Evolutionary conservation across 2,329 filamentous ascomycete genomes (phyloP).

Genomic region (Didymella keratinophila): DNA sequence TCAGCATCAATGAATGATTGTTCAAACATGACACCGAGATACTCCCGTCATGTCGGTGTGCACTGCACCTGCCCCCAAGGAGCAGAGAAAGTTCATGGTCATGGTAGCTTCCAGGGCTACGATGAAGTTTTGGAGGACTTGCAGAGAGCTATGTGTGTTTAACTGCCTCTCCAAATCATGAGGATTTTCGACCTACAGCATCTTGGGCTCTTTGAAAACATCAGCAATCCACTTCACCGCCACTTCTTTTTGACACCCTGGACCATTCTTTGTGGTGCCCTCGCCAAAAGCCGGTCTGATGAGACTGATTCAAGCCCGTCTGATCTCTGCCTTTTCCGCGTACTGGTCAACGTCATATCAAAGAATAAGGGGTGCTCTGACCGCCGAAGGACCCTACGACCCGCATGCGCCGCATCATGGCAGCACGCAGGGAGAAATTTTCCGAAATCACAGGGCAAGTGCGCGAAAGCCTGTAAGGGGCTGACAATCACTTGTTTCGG

Average conservation of each 20-base stretch:
- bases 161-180: too few species aligned
- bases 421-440: constrained; percentile 1
- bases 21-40: not conserved
- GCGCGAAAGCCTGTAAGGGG: too few species aligned
- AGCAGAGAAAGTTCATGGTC: not conserved
- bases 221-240: not conserved
- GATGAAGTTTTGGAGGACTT: not conserved
- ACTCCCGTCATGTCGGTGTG: not conserved
- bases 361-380: constrained; percentile 3
- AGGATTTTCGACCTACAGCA: too few species aligned
- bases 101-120: not conserved
- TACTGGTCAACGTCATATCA: constrained; percentile 13
- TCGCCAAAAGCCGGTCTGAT: constrained; percentile 9
- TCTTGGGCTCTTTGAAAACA: too few species aligned
- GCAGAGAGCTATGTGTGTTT: too few species aligned
- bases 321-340: not conserved
- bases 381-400: constrained; percentile 9
- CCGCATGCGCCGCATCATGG: constrained; percentile 1
- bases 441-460: constrained; percentile 1
- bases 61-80: not conserved
- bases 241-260: not conserved
- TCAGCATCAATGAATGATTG: constrained; percentile 11
- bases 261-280: not conserved
- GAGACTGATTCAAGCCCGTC: not conserved
- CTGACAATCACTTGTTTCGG: not conserved